Evolutionary conservation across 108 stramenopile genomes (phyloP).

Genomic region (Fragilaria crotonensis): DNA sequence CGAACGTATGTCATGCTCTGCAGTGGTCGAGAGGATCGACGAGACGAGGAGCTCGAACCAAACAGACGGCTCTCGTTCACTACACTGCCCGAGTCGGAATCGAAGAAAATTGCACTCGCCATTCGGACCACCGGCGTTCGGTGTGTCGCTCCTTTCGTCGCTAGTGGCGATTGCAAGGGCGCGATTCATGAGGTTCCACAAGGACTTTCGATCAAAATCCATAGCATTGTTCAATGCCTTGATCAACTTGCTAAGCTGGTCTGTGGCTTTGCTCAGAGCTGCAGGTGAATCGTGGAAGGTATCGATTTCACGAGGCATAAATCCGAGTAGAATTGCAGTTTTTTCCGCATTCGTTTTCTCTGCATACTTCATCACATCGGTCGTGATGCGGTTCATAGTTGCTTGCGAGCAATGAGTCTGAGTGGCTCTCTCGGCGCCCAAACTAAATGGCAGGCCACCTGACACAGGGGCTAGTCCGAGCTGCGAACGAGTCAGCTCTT

Average conservation of each 20-base stretch:
- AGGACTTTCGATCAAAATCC: slow-evolving; percentile 85
- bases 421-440: slow-evolving; percentile 57
- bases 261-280: slow-evolving; percentile 50
- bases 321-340: slow-evolving; percentile 75
- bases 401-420: slow-evolving; percentile 86
- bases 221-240: slow-evolving; percentile 77
- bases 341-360: slow-evolving; percentile 69
- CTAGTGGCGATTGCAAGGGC: slow-evolving; percentile 84
- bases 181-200: slow-evolving; percentile 83
- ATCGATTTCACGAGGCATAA: slow-evolving; percentile 68
- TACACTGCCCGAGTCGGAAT: slow-evolving; percentile 83
- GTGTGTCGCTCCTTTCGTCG: slow-evolving; percentile 81
- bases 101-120: slow-evolving; percentile 77
- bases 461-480: slow-evolving; percentile 57
- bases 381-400: slow-evolving; percentile 70
- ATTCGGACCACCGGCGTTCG: slow-evolving; percentile 40
- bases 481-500: slow-evolving; percentile 52
- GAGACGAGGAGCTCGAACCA: slow-evolving; percentile 90
- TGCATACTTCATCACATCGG: slow-evolving; percentile 77
- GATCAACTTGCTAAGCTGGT: slow-evolving; percentile 69
- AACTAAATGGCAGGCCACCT: slow-evolving; percentile 69
- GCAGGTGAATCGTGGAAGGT: slow-evolving; percentile 62
- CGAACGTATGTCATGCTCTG: slow-evolving; percentile 80
- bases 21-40: slow-evolving; percentile 74
- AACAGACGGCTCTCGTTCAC: slow-evolving; percentile 78